Base-by-base conservation (phyloP, 306 rosid genomes). In the Luffa acutangula region DNA sequence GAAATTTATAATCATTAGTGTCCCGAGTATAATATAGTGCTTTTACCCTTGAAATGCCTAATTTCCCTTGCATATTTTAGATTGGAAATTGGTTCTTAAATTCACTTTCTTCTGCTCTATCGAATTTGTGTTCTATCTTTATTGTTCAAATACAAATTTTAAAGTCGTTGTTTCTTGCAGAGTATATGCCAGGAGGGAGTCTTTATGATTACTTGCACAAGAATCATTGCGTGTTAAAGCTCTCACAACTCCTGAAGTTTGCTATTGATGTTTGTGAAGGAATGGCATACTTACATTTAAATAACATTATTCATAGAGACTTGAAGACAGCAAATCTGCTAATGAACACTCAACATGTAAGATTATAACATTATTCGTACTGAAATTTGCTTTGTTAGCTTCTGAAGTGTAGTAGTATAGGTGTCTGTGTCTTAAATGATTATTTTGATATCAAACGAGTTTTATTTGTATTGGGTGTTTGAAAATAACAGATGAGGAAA, bases 171-270 rank as follows among this genome's bases (percentile, higher is more conserved):
- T 85, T 85, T 31, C 17, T 56, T 86, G 88, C 94, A 96, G 99
- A 96, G 90, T 96, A 91, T 82, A 96, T 96, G 99, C 93, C 96
- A 43, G 94, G 98, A 75, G 99, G 99, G 87, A 96, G 96, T 86
- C 89, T 96, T 59, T 96, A 96, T 79, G 97, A 93, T 87, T 93
- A 91, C 89, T 83, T 96, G 93, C 99, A 96, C 88, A 96, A 91
- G 90, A 91, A 87, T 82, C 96, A 81, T 88, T 86, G 88, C 81
- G 86, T 88, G 78, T 81, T 91, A 89, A 93, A 90, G 88, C 88
- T 89, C 80, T 71, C 92, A 65, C 93, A 87, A 70, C 83, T 96
- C 80, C 88, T 96, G 49, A 89, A 93, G 86, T 93, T 91, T 84
- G 92, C 99, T 43, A 84, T 91, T 80, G 94, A 96, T 90, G 93